Base-by-base conservation (phyloP, 2,329 filamentous ascomycete species). In the Talaromyces amestolkiae region DNA sequence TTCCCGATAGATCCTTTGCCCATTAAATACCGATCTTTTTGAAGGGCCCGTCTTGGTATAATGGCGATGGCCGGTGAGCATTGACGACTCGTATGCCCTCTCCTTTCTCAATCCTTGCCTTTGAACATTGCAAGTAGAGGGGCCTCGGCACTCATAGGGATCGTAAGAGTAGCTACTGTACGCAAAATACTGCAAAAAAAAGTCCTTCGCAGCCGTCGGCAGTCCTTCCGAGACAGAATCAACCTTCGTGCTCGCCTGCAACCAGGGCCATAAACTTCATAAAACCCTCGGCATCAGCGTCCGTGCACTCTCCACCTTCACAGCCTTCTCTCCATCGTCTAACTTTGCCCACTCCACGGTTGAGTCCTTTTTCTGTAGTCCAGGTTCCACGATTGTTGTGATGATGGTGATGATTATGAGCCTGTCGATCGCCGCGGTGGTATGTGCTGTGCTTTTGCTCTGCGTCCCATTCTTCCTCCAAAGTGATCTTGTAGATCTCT, bases 351-450 rank as follows among this genome's bases (percentile, higher is more conserved):
- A 80, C 61, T 2, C 77, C 78, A 19, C 78, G 74, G 31, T 78
- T 80, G 65, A 80, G 80, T 4, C 78, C 78, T 67, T 79, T 80
- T 67, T 80, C 78, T 11, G 73, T 69, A 6, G 76, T 80, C 78
- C 78, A 80, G 10, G 73, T 71, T 17, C 78, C 77, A 64, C 74
- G 71, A 39, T 58, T 59, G 19, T 60, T 61, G 17, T 63, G 69
- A 27, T 63, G 62, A 15, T 53, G 60, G 62, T 71, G 72, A 24
- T 73, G 72, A 47, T 72, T 70, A 15, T 69, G 53, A 15, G n/a
- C 33, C 33, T 56, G 22, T 13, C 69, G 65, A 31, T 69, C 69
- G 27, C 41, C 35, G 17, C 35, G 51, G n/a, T 54, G 27, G 31
- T 35, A n/a, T 27, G 24, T 49, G 37, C 27, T 49, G 2, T 69